Evolutionary conservation across 768 basidiomycete genomes (phyloP).

Genomic region (Trametes elegans): DNA sequence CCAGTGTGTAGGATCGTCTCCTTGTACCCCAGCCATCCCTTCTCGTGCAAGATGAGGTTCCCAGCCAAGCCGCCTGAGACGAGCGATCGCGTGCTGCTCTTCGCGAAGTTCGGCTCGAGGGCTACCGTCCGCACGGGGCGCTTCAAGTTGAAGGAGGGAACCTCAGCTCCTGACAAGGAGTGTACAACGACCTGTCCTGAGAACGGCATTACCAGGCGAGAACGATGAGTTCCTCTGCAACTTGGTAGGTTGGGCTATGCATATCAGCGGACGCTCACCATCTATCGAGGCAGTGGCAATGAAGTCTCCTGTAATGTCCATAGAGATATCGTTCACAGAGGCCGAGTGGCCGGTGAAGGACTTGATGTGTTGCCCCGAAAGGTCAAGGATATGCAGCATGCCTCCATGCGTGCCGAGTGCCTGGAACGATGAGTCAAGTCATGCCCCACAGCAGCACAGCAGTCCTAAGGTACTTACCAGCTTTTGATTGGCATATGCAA

Average conservation of each 20-base stretch:
- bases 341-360: slow-evolving; percentile 90
- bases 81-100: slow-evolving; percentile 71
- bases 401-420: slow-evolving; percentile 91
- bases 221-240: neutral
- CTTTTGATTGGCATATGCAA: slow-evolving; percentile 69
- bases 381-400: slow-evolving; percentile 83
- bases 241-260: neutral
- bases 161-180: slow-evolving; percentile 74
- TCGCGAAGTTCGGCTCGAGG: slow-evolving; percentile 87
- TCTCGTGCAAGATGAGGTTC: slow-evolving; percentile 82
- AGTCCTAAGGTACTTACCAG: slow-evolving; percentile 48
- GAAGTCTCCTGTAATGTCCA: slow-evolving; percentile 86
- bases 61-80: slow-evolving; percentile 94
- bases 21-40: slow-evolving; percentile 95
- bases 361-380: slow-evolving; percentile 78
- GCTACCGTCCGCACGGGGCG: slow-evolving; percentile 89
- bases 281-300: slow-evolving; percentile 92
- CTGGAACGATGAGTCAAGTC: slow-evolving; percentile 39
- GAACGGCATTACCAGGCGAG: slow-evolving; percentile 3
- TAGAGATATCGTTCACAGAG: slow-evolving; percentile 78
- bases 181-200: slow-evolving; percentile 89
- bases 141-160: slow-evolving; percentile 86
- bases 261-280: slow-evolving; percentile 48
- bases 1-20: slow-evolving; percentile 78
- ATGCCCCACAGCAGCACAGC: neutral